Conservation (phyloP, 352 stramenopile genomes). For the Aphanomyces stellatus region DNA sequence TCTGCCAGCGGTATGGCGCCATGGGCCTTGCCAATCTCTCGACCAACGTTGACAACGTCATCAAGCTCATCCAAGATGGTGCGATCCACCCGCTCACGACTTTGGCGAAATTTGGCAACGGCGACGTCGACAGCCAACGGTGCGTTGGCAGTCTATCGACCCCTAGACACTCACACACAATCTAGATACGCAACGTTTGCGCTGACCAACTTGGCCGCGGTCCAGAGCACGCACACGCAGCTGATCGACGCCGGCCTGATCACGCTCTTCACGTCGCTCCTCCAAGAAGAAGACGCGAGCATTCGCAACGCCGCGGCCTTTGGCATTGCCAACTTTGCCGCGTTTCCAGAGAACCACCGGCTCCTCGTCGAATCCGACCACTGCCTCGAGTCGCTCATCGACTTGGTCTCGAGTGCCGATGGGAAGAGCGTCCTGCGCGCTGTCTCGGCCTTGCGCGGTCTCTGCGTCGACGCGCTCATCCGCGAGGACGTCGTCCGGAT, state of each 20-base stretch:
- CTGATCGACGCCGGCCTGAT: constrained; percentile 70
- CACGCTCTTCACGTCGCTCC: constrained; percentile 52
- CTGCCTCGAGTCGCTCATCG: constrained; percentile 50
- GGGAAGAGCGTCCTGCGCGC: constrained; percentile 83
- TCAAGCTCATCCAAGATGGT: constrained; percentile 87
- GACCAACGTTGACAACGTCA: constrained; percentile 84
- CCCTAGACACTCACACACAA: background rate
- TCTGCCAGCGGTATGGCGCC: constrained; percentile 90
- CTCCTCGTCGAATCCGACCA: constrained; percentile 51
- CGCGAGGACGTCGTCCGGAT: constrained; percentile 84
- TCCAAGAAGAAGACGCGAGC: constrained; percentile 73
- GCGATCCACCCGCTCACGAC: constrained; percentile 81
- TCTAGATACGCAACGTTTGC: constrained; percentile 81
- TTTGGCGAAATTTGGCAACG: constrained; percentile 75
- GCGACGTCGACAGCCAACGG: constrained; percentile 87
- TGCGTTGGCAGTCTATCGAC: background rate
- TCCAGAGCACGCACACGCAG: constrained; percentile 72
- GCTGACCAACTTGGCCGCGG: constrained; percentile 90
- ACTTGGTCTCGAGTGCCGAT: constrained; percentile 50
- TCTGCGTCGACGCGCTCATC: constrained; percentile 83
- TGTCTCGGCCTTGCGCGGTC: constrained; percentile 85
- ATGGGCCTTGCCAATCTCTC: constrained; percentile 95
- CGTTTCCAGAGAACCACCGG: constrained; percentile 87
- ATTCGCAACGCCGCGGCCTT: constrained; percentile 87
- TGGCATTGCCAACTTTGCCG: constrained; percentile 90